These are phyloP conservation scores for Tricholoma sp. DNA, from an alignment of 768 basidiomycete genomes.

Conservation along the genomic window DNA sequence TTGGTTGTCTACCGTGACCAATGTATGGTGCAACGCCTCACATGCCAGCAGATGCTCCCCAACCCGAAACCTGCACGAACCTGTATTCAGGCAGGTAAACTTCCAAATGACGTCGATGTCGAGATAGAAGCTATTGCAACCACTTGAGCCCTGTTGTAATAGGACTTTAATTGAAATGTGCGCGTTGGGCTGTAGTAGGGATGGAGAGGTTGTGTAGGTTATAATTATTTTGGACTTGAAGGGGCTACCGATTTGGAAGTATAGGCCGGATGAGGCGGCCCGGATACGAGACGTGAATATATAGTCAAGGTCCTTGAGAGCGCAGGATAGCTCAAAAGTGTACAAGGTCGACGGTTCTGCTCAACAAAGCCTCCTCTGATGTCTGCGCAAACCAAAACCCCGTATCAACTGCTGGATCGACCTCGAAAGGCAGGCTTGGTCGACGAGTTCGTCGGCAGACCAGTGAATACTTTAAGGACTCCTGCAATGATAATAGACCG, in stretches of 20 bases:
- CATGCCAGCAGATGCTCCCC: slow-evolving; percentile 31
- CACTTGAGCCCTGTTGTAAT: slow-evolving; percentile 11
- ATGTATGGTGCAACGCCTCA: neutral
- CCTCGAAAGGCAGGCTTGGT: slow-evolving; percentile 47
- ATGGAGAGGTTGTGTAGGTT: no score
- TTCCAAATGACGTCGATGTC: slow-evolving; percentile 66
- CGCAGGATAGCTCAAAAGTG: no score
- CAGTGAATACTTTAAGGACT: slow-evolving; percentile 56
- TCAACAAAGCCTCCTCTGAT: slow-evolving; percentile 1
- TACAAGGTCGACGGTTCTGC: no score
- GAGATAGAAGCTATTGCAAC: slow-evolving; percentile 72
- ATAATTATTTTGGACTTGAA: no score
- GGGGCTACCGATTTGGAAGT: no score
- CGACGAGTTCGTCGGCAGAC: slow-evolving; percentile 52
- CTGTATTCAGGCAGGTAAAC: slow-evolving; percentile 67
- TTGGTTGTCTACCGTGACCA: neutral
- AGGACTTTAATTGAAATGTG: no score
- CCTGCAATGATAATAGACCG: slow-evolving; percentile 80
- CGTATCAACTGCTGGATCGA: slow-evolving; percentile 30
- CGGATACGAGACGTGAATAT: no score
- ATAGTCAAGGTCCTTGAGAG: no score
- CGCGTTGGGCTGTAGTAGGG: no score
- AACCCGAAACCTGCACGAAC: slow-evolving; percentile 66
- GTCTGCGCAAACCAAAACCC: slow-evolving; percentile 41
- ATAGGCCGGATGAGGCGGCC: no score